Evolutionary conservation across 768 basidiomycete species (phyloP).

Genomic region (Leccinum pellstonianum): DNA sequence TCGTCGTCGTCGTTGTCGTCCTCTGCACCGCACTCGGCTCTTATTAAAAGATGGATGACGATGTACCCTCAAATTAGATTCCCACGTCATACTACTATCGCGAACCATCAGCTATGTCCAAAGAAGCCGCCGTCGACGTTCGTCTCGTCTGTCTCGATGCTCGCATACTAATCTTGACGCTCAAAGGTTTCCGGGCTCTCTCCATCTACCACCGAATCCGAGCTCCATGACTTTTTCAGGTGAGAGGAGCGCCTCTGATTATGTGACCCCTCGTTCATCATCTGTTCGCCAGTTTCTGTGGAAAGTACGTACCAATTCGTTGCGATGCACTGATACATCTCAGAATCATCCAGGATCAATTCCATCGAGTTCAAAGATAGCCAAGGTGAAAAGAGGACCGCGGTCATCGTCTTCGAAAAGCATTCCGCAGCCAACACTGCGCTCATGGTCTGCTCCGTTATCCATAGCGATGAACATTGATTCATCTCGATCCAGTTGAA

Average conservation of each 20-base stretch:
- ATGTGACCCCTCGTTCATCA: constrained; percentile 3
- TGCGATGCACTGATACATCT: background rate
- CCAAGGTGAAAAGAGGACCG: constrained; percentile 40
- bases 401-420: constrained; percentile 85
- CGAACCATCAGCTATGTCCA: constrained; percentile 21
- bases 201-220: constrained; percentile 58
- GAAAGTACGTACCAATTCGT: constrained; percentile 50
- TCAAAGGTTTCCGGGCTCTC: constrained; percentile 71
- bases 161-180: background rate
- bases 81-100: constrained; percentile 9
- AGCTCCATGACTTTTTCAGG: constrained; percentile 82
- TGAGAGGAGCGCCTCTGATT: constrained; percentile 36
- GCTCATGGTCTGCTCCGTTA: constrained; percentile 53
- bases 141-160: constrained; percentile 10
- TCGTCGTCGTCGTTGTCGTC: constrained; percentile 11
- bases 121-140: constrained; percentile 36
- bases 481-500: constrained; percentile 48
- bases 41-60: background rate
- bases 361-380: constrained; percentile 57
- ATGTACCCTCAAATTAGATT: constrained; percentile 6
- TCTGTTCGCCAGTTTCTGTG: constrained; percentile 67
- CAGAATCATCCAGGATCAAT: constrained; percentile 48
- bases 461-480: background rate
- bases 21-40: constrained; percentile 12
- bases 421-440: constrained; percentile 82